Base-by-base conservation (phyloP, 169 alveolate genomes). In the Eimeria praecox region DNA sequence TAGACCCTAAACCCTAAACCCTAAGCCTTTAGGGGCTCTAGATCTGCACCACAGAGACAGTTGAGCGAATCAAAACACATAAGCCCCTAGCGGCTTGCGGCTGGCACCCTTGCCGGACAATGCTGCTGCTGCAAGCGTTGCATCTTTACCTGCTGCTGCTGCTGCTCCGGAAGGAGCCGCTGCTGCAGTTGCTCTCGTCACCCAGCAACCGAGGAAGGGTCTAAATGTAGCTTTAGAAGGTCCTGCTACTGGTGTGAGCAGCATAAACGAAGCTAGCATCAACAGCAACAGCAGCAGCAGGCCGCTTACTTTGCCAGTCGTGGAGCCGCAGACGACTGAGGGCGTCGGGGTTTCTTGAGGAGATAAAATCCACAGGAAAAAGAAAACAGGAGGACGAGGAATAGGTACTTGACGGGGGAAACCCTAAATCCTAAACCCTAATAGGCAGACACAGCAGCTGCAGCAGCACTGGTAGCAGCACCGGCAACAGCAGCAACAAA, bases 381-480 rank as follows among this genome's bases (percentile, higher is more conserved):
- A 54, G 64, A 54, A 54, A 54, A 54, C 64, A 54, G 64, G 18
- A 54, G 64, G 64, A 54, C 8, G 3, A 54, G 64, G 27, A 54
- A 14, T 54, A 54, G 64, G 64, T 54, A 4, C 22, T 54, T 54
- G 10, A 54, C n/a, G 64, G 64, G 64, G 64, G 10, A 54, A 54
- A 54, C 64, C 64, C 64, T 54, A 54, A 54, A 54, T 27, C 64
- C 64, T 54, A 54, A 54, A 54, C 77, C 77, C 77, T 66, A 66
- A 66, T 66, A 66, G 77, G 77, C 77, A 66, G 77, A 66, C 77
- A 66, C 77, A 40, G 77, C 77, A 66, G 77, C 77, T 30, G 77
- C 77, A 66, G 77, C 77, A 66, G 77, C 77, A 66, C 44, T 27
- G 77, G 77, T 66, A 66, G 71, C 44, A 66, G 77, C 44, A 66